Conservation (phyloP, 805 yeast species). For the Yarrowia phangngaensis region DNA sequence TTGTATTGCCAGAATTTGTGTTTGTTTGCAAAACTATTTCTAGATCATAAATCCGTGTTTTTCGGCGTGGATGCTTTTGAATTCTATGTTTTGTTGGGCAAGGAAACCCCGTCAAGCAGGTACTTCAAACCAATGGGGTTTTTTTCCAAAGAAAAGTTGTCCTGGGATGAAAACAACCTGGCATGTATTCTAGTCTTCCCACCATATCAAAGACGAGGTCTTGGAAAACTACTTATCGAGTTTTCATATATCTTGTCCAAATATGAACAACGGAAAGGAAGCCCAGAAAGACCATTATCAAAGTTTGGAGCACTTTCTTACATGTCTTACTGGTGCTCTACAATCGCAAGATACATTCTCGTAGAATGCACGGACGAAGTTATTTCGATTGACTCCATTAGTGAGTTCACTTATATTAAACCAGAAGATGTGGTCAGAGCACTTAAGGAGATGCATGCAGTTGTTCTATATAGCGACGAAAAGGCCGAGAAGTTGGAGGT, state of each 20-base stretch:
- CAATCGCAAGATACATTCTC: slow-evolving; percentile 40
- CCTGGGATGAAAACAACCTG: slow-evolving; percentile 74
- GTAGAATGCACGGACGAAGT: slow-evolving; percentile 11
- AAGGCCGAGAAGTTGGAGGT: slow-evolving; percentile 7
- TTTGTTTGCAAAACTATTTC: slow-evolving; percentile 78
- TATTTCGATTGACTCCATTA: slow-evolving; percentile 34
- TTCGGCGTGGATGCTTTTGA: slow-evolving; percentile 76
- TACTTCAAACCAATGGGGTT: slow-evolving; percentile 71
- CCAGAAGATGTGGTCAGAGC: slow-evolving; percentile 39
- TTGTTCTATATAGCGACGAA: slow-evolving; percentile 23
- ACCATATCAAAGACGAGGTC: slow-evolving; percentile 73
- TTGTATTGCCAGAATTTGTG: slow-evolving; percentile 79
- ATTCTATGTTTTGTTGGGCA: slow-evolving; percentile 54
- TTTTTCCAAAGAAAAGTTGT: slow-evolving; percentile 78
- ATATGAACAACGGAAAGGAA: slow-evolving; percentile 61
- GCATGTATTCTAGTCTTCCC: slow-evolving; percentile 92
- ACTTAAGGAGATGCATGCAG: slow-evolving; percentile 36
- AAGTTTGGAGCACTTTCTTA: slow-evolving; percentile 75
- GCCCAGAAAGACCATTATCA: slow-evolving; percentile 90
- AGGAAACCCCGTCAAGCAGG: slow-evolving; percentile 6
- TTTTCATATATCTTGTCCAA: slow-evolving; percentile 75
- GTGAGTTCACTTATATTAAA: slow-evolving; percentile 39
- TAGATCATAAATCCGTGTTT: slow-evolving; percentile 85
- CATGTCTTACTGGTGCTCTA: slow-evolving; percentile 67
- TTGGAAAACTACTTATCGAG: slow-evolving; percentile 78